A percentile compares a stretch with the other conserved stretches of the same genome.
Conservation (phyloP, 2,329 filamentous ascomycete genomes). For the Cladophialophora psammophila region DNA sequence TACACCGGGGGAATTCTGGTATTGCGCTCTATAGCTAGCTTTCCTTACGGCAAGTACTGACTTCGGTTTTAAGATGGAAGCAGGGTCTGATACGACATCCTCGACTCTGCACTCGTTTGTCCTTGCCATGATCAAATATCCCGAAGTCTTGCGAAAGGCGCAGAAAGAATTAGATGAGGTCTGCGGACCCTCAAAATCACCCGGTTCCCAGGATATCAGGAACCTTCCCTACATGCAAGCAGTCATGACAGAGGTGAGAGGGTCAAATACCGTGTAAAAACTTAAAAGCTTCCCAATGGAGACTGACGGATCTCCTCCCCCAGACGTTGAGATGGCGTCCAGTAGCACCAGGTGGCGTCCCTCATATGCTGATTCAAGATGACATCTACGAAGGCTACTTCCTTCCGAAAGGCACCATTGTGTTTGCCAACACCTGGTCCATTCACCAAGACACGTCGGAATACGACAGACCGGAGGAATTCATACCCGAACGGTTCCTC, state of each 20-base stretch:
- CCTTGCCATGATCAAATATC: constrained; percentile 57
- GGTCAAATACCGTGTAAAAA: constrained; percentile 7
- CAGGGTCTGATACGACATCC: constrained; percentile 60
- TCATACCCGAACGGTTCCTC: constrained; percentile 48
- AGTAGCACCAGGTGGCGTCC: constrained; percentile 50
- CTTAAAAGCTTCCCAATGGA: not conserved
- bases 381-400: constrained; percentile 59
- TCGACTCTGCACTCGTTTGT: constrained; percentile 58
- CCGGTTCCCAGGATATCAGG: constrained; percentile 42
- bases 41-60: constrained; percentile 39
- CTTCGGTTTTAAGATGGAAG: constrained; percentile 46
- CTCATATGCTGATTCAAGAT: constrained; percentile 50
- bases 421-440: constrained; percentile 55
- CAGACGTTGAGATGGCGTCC: constrained; percentile 45
- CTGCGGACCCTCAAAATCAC: constrained; percentile 44
- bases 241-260: constrained; percentile 42
- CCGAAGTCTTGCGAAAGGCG: constrained; percentile 51
- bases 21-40: not conserved
- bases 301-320: not conserved
- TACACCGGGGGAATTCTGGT: constrained; percentile 23
- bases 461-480: constrained; percentile 50
- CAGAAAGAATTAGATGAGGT: constrained; percentile 54
- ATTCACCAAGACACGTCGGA: constrained; percentile 53
- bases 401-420: constrained; percentile 57
- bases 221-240: constrained; percentile 45